Percentiles rank a stretch among this genome's conserved stretches.
These are phyloP conservation scores for Fusarium fracticaudum DNA, from an alignment of 2,329 filamentous ascomycete genomes.

Conservation along the genomic window DNA sequence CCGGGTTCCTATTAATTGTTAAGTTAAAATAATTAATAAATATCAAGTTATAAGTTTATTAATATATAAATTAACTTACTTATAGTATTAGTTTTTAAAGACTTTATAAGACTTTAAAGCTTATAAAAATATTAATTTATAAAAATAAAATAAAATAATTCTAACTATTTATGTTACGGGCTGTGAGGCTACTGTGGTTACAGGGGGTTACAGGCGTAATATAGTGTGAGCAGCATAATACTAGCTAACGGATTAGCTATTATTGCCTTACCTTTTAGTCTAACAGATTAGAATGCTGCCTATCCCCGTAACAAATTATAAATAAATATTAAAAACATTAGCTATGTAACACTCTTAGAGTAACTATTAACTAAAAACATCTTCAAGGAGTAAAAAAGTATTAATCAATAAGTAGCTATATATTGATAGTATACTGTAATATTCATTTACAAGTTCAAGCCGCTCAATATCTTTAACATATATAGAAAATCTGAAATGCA, in stretches of 20 bases:
- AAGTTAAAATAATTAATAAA: neutral
- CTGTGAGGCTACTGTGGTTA: too few relatives aligned
- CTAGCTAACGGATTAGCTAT: too few relatives aligned
- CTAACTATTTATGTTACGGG: neutral
- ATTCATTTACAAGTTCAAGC: conserved; percentile 20
- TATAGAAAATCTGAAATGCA: neutral
- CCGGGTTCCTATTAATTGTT: neutral
- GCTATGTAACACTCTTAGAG: too few relatives aligned
- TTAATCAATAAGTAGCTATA: neutral
- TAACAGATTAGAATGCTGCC: too few relatives aligned
- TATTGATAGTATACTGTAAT: conserved; percentile 8
- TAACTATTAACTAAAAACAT: neutral
- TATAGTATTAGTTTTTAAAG: neutral
- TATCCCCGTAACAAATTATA: too few relatives aligned
- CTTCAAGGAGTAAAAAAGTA: neutral
- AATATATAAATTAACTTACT: neutral
- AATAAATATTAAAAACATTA: too few relatives aligned
- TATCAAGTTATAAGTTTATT: neutral
- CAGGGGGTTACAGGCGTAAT: too few relatives aligned
- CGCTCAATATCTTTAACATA: conserved; percentile 11
- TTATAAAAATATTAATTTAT: neutral
- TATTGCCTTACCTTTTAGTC: too few relatives aligned
- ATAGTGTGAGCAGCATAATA: too few relatives aligned
- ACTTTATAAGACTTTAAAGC: too few relatives aligned
- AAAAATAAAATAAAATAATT: neutral